Conservation (phyloP, 768 basidiomycete species). For the Goffeauzyma gilvescens region DNA sequence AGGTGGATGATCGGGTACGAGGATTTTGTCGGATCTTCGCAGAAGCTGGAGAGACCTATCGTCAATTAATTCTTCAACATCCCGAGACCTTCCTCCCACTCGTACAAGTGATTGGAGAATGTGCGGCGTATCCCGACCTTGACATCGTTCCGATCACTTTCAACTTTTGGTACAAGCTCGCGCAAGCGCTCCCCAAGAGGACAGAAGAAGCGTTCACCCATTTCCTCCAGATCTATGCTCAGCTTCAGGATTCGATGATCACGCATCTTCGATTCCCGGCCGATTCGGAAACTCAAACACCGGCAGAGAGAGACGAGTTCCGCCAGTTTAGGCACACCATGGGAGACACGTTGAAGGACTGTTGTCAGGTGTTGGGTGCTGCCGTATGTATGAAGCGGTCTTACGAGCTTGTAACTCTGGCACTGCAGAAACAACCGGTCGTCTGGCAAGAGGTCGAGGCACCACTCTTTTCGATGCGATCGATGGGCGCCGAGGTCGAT, state of each 20-base stretch:
- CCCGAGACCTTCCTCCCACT: conserved; percentile 84
- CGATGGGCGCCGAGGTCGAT: conserved; percentile 91
- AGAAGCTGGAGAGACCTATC: conserved; percentile 96
- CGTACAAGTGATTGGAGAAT: conserved; percentile 81
- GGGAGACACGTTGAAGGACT: conserved; percentile 98
- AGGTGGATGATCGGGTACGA: conserved; percentile 72
- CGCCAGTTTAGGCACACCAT: conserved; percentile 89
- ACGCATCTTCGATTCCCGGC: conserved; percentile 75
- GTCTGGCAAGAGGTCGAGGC: conserved; percentile 96
- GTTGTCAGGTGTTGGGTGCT: conserved; percentile 79
- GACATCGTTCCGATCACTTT: conserved; percentile 96
- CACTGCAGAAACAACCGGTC: conserved; percentile 43
- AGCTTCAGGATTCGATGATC: conserved; percentile 71
- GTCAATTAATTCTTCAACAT: conserved; percentile 67
- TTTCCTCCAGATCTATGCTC: conserved; percentile 62
- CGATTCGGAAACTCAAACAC: conserved; percentile 45
- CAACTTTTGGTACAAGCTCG: conserved; percentile 93
- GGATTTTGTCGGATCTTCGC: conserved; percentile 80
- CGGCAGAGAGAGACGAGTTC: conserved; percentile 84
- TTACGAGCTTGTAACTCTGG: conserved; percentile 58
- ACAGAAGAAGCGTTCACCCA: conserved; percentile 42
- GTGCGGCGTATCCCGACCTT: conserved; percentile 77
- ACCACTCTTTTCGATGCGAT: conserved; percentile 88
- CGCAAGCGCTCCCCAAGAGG: conserved; percentile 68
- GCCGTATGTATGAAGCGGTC: conserved; percentile 63